phyloP scores from a whole-genome alignment of 345 rosid genomes.

The Brassica cretica region DNA sequence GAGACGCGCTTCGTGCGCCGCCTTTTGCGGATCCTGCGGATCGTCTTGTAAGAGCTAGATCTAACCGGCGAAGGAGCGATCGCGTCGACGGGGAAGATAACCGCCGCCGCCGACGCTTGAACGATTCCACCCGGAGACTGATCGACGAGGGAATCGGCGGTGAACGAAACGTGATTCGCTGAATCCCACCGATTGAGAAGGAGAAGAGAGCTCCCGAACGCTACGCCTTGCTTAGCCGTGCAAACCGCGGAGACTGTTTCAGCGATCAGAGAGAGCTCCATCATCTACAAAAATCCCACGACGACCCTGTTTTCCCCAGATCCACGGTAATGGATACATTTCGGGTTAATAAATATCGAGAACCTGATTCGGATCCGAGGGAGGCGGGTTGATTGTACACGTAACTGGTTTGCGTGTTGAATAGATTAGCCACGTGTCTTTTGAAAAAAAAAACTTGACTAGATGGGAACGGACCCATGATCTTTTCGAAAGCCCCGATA shows the following conservation, averaged over 20 bases:
- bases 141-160: slow-evolving; percentile 39
- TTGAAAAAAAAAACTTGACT: background rate
- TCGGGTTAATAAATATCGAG: slow-evolving; percentile 19
- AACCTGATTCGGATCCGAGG: slow-evolving; percentile 16
- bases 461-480: background rate
- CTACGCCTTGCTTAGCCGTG: slow-evolving; percentile 56
- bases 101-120: slow-evolving; percentile 43
- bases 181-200: slow-evolving; percentile 39
- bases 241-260: slow-evolving; percentile 46
- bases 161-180: slow-evolving; percentile 37
- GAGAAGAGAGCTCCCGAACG: slow-evolving; percentile 48
- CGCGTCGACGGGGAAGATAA: slow-evolving; percentile 46
- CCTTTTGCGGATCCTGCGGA: slow-evolving; percentile 59
- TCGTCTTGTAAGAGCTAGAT: slow-evolving; percentile 43
- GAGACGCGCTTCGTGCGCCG: slow-evolving; percentile 58
- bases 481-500: background rate
- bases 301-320: background rate
- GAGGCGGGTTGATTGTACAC: slow-evolving; percentile 29
- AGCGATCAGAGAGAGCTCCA: slow-evolving; percentile 56
- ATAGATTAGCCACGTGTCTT: slow-evolving; percentile 17
- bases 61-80: slow-evolving; percentile 61
- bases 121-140: slow-evolving; percentile 33
- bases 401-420: slow-evolving; percentile 28
- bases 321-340: background rate
- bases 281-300: slow-evolving; percentile 6